Percentiles rank a stretch among this genome's conserved stretches.
phyloP scores from a whole-genome alignment of 495 filamentous ascomycete genomes.

The Trichodelitschia bisporula region DNA sequence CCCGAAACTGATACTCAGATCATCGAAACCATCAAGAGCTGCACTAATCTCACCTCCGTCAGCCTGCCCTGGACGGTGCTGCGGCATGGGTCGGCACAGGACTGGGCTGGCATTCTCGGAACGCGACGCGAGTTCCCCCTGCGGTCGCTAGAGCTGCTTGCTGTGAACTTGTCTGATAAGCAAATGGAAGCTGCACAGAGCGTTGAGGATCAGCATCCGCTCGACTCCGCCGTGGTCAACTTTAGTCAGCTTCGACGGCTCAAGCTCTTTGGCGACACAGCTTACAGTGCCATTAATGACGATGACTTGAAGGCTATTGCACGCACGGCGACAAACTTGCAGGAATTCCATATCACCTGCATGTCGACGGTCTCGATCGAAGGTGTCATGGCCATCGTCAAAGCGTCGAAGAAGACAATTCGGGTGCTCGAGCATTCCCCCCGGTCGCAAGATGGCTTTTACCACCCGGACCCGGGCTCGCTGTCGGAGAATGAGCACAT shows the following conservation, averaged over 20 bases:
- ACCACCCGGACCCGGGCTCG: conserved; percentile 19
- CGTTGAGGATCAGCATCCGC: conserved; percentile 9
- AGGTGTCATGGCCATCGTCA: conserved; percentile 23
- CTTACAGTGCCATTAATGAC: conserved; percentile 25
- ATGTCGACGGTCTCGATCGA: conserved; percentile 23
- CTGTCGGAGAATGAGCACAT: conserved; percentile 17
- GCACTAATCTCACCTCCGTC: conserved; percentile 18
- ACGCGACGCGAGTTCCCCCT: conserved; percentile 13
- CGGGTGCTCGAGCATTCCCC: conserved; percentile 28
- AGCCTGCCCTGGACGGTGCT: conserved; percentile 27
- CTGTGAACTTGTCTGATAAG: conserved; percentile 18
- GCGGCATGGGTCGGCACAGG: conserved; percentile 18
- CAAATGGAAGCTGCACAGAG: conserved; percentile 13
- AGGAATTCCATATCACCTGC: conserved; percentile 26
- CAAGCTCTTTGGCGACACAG: conserved; percentile 28
- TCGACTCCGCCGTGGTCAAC: conserved; percentile 16
- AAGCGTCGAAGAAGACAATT: conserved; percentile 21
- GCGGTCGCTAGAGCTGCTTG: conserved; percentile 24
- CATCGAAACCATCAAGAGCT: conserved; percentile 19
- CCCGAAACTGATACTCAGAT: conserved; percentile 22
- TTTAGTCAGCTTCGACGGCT: conserved; percentile 22
- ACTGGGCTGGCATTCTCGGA: conserved; percentile 21
- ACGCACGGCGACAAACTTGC: conserved; percentile 22
- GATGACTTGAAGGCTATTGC: conserved; percentile 23
- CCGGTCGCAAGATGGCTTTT: conserved; percentile 23